phyloP scores from a whole-genome alignment of 2,329 filamentous ascomycete species.

The Dactylellina cionopaga region DNA sequence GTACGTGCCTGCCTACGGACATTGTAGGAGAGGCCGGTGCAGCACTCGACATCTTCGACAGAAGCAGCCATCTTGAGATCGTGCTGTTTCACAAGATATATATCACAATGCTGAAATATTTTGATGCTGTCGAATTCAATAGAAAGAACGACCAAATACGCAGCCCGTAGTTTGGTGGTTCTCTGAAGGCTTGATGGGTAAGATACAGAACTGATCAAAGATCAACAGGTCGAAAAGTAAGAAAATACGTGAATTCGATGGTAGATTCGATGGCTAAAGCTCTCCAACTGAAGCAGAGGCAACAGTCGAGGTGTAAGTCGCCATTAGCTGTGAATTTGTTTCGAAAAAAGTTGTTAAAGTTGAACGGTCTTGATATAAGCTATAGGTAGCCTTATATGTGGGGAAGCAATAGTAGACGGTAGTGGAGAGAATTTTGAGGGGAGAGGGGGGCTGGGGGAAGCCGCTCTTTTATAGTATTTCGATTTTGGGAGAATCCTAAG shows the following conservation, averaged over 20 bases:
- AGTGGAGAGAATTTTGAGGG: no score
- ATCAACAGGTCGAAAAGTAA: slow-evolving; percentile 5
- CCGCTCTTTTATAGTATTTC: slow-evolving; percentile 19
- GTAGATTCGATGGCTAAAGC: slow-evolving; percentile 20
- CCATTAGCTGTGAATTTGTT: slow-evolving; percentile 36
- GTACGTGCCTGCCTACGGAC: slow-evolving; percentile 36
- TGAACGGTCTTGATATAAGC: neutral
- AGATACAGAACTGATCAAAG: slow-evolving; percentile 2
- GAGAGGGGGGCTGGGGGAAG: neutral
- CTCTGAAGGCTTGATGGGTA: neutral
- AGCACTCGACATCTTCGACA: slow-evolving; percentile 28
- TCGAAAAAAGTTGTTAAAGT: slow-evolving; percentile 12
- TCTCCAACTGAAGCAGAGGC: slow-evolving; percentile 21
- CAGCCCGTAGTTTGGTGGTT: neutral
- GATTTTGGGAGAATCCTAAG: neutral
- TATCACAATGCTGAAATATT: slow-evolving; percentile 16
- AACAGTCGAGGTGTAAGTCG: slow-evolving; percentile 1
- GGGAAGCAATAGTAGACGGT: neutral
- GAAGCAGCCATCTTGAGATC: slow-evolving; percentile 21
- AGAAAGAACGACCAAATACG: neutral
- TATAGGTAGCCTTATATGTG: neutral
- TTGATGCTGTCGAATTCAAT: neutral
- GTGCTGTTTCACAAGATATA: slow-evolving; percentile 36
- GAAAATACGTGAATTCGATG: slow-evolving; percentile 3
- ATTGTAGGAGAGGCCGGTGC: slow-evolving; percentile 31